Conservation (phyloP, 257 asterid genomes). For the Plantago ovata region DNA sequence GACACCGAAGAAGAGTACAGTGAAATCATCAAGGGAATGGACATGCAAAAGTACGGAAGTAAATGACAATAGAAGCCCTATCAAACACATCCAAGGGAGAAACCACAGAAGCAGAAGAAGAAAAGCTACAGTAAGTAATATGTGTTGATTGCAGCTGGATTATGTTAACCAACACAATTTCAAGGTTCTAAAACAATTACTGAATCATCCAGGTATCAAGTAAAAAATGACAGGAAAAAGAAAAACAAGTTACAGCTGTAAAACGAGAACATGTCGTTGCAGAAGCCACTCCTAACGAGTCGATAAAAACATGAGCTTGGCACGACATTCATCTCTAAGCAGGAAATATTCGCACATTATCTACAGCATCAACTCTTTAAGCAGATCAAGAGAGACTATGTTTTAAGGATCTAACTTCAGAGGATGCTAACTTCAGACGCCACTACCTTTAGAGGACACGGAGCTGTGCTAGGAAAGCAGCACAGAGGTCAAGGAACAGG, state of each 20-base stretch:
- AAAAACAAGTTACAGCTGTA: conserved; percentile 9
- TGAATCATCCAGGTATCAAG: conserved; percentile 17
- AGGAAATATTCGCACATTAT: conserved; percentile 27
- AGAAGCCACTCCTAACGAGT: conserved; percentile 35
- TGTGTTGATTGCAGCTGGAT: conserved; percentile 12
- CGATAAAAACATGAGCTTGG: conserved; percentile 31
- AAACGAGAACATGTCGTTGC: conserved; percentile 22
- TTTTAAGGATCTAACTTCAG: conserved; percentile 23
- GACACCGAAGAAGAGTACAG: no score
- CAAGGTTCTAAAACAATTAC: conserved; percentile 12
- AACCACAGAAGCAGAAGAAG: conserved; percentile 1
- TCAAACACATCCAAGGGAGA: neutral
- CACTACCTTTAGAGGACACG: conserved; percentile 56
- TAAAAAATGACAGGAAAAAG: conserved; percentile 3
- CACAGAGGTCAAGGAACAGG: conserved; percentile 88
- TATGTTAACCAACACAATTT: conserved; percentile 19
- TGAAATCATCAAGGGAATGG: no score
- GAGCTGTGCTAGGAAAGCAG: conserved; percentile 90
- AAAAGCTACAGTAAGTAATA: conserved; percentile 13
- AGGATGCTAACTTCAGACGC: conserved; percentile 36
- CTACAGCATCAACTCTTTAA: conserved; percentile 37
- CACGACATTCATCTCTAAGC: conserved; percentile 35
- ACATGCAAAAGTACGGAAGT: no score
- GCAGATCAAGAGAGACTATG: conserved; percentile 14
- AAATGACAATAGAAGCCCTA: conserved; percentile 10